A percentile compares a stretch with the other conserved stretches of the same genome.
These are phyloP conservation scores for Hymenoscyphus fructigenus DNA, from an alignment of 2,329 filamentous ascomycete genomes.

Conservation along the genomic window DNA sequence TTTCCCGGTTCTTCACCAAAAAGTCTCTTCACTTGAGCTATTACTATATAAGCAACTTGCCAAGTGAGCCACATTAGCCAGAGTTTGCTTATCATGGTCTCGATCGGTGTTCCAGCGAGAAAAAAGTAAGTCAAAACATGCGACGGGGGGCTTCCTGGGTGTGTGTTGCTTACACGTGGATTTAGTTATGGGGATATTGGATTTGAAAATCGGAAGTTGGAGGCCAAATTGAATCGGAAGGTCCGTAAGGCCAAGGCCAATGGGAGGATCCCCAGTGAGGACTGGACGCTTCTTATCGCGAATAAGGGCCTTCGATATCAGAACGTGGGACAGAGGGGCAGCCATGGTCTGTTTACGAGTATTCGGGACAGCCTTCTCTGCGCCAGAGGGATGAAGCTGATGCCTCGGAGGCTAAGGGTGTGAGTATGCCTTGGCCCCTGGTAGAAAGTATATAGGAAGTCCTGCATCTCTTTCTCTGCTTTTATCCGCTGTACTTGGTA, in stretches of 20 bases:
- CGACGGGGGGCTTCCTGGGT: not conserved
- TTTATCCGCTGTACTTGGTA: not conserved
- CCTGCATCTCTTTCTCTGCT: not conserved
- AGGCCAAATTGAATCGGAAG: not conserved
- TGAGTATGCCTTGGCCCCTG: not conserved
- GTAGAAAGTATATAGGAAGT: not conserved
- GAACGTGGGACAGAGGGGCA: not conserved
- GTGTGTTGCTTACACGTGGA: not conserved
- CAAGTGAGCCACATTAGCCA: not conserved
- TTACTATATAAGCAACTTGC: not conserved
- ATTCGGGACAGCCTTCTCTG: not conserved
- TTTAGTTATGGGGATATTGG: not conserved
- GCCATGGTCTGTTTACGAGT: not conserved
- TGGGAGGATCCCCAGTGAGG: too few relatives aligned
- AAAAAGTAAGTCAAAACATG: not conserved
- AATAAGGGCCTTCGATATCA: not conserved
- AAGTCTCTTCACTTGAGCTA: too few relatives aligned
- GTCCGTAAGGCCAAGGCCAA: not conserved
- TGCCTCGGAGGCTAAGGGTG: not conserved
- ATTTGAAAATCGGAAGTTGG: not conserved
- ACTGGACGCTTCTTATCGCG: not conserved
- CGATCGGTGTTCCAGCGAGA: not conserved
- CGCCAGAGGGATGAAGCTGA: not conserved
- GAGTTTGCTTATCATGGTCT: not conserved
- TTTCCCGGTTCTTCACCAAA: too few relatives aligned